phyloP scores from a whole-genome alignment of 768 basidiomycete species.

The Xerocomus spinulosus region DNA sequence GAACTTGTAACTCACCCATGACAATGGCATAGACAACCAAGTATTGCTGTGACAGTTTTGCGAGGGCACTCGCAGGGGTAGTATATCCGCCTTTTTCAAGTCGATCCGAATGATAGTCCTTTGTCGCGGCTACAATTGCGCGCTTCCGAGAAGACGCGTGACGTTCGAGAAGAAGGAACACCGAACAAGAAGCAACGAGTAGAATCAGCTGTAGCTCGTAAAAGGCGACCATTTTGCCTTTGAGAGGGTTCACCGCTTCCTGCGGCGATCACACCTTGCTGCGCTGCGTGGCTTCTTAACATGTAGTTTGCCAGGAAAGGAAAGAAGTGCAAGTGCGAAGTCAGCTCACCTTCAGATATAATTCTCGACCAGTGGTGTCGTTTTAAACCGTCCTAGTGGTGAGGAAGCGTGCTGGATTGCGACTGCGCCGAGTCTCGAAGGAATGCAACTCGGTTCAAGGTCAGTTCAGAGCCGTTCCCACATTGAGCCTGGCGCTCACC shows the following conservation, averaged over 20 bases:
- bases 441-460: neutral
- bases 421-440: neutral
- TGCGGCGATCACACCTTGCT: neutral
- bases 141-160: conserved; percentile 26
- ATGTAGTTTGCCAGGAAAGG: too few species aligned
- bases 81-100: conserved; percentile 30
- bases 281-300: neutral
- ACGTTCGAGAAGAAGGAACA: conserved; percentile 35
- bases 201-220: conserved; percentile 40
- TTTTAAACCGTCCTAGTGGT: too few species aligned
- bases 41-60: conserved; percentile 46
- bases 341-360: neutral
- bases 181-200: conserved; percentile 32
- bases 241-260: neutral
- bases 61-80: conserved; percentile 23
- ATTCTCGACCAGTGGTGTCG: too few species aligned
- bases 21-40: conserved; percentile 66
- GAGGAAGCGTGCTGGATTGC: neutral
- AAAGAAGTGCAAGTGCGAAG: neutral
- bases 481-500: neutral
- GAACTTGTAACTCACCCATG: conserved; percentile 50
- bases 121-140: conserved; percentile 12
- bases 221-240: conserved; percentile 29
- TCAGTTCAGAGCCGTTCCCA: conserved; percentile 12
- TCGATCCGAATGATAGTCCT: conserved; percentile 24